Conservation (phyloP, 2,329 filamentous ascomycete genomes). For the Sclerotinia glacialis region DNA sequence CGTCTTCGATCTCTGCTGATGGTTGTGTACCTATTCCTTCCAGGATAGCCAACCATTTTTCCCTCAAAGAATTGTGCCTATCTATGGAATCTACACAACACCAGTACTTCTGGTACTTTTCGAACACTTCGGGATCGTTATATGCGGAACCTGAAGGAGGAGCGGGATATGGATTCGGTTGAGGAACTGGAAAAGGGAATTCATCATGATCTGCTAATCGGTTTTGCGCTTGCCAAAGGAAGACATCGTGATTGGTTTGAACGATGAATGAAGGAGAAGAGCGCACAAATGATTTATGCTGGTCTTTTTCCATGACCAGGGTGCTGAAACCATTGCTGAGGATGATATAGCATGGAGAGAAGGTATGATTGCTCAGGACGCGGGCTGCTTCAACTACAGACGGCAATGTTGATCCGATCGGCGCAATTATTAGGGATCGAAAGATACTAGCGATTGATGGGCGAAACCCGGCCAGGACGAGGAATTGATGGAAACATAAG, state of each 20-base stretch:
- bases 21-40: conserved; percentile 26
- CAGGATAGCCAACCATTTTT: conserved; percentile 28
- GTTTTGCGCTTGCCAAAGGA: neutral
- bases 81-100: conserved; percentile 40
- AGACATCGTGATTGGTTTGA: conserved; percentile 54
- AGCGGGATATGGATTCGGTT: neutral
- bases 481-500: conserved; percentile 48
- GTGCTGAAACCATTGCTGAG: conserved; percentile 51
- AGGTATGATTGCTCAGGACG: conserved; percentile 42
- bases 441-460: conserved; percentile 53
- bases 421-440: conserved; percentile 39
- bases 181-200: conserved; percentile 13
- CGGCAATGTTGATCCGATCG: conserved; percentile 17
- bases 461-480: conserved; percentile 53
- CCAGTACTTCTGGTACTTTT: conserved; percentile 39
- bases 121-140: conserved; percentile 30
- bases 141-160: conserved; percentile 9
- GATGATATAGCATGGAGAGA: conserved; percentile 56
- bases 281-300: conserved; percentile 45
- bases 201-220: conserved; percentile 19
- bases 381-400: conserved; percentile 27
- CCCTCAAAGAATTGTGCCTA: conserved; percentile 39
- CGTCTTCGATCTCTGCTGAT: conserved; percentile 37
- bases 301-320: conserved; percentile 56
- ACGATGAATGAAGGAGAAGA: conserved; percentile 51